Conservation (phyloP, 2,329 filamentous ascomycete genomes). For the Cladophialophora psammophila region DNA sequence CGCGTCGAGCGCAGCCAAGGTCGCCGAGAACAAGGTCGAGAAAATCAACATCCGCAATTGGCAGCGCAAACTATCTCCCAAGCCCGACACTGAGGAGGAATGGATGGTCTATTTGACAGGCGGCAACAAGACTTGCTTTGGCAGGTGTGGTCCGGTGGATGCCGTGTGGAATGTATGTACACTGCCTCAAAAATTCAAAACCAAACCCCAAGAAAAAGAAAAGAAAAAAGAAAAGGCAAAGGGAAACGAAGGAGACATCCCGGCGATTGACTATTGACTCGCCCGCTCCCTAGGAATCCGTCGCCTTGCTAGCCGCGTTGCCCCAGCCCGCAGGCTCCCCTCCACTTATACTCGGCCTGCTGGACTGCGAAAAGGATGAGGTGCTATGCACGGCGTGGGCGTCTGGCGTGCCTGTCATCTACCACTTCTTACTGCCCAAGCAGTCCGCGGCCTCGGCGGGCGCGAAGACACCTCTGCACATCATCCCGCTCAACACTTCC, state of each 20-base stretch:
- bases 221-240: no score
- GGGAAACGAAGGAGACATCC: no score
- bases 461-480: constrained; percentile 61
- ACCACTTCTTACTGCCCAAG: constrained; percentile 65
- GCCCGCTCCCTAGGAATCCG: constrained; percentile 55
- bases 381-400: constrained; percentile 69
- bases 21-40: constrained; percentile 60
- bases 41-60: constrained; percentile 65
- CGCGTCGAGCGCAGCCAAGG: constrained; percentile 54
- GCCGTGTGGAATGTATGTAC: constrained; percentile 58
- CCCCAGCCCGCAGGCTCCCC: constrained; percentile 53
- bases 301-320: constrained; percentile 57
- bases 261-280: neutral
- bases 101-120: constrained; percentile 69
- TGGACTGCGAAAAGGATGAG: constrained; percentile 66
- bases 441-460: constrained; percentile 54
- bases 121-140: constrained; percentile 70
- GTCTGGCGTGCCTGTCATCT: constrained; percentile 62
- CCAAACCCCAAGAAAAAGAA: no score
- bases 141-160: constrained; percentile 62
- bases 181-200: neutral
- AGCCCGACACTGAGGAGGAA: constrained; percentile 54
- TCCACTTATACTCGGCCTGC: constrained; percentile 63
- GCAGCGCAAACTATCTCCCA: constrained; percentile 58
- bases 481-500: constrained; percentile 64